Evolutionary conservation across 768 basidiomycete genomes (phyloP).

Genomic region (Kwoniella sp.): DNA sequence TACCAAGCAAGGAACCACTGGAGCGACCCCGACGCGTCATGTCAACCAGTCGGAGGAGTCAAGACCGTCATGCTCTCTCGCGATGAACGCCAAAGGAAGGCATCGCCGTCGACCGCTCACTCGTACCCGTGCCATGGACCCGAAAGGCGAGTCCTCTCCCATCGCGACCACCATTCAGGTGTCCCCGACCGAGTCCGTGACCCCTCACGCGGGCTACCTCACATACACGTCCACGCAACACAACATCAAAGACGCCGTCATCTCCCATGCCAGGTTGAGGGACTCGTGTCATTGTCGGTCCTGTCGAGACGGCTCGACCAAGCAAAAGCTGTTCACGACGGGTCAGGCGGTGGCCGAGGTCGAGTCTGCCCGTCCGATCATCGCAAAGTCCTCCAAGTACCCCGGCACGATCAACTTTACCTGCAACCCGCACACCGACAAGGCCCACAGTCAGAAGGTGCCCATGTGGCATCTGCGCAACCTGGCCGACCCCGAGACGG

Average conservation of each 20-base stretch:
- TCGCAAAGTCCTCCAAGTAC: background rate
- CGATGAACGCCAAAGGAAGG: no score
- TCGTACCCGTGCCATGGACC: no score
- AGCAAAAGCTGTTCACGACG: constrained; percentile 53
- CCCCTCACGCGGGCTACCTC: constrained; percentile 2
- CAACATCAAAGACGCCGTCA: background rate
- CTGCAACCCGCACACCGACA: background rate
- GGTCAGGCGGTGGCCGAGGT: constrained; percentile 8
- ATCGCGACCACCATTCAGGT: no score
- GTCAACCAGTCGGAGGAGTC: no score
- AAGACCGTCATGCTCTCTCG: no score
- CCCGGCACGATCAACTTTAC: background rate
- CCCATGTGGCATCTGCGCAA: background rate
- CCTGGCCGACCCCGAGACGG: background rate
- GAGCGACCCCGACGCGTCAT: no score
- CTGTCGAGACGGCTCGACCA: constrained; percentile 72
- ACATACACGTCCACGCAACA: background rate
- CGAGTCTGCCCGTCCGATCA: background rate
- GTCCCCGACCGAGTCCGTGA: background rate
- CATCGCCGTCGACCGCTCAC: no score
- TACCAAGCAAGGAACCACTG: no score
- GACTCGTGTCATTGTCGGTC: constrained; percentile 72
- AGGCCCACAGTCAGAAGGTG: background rate
- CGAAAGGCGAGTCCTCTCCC: no score
- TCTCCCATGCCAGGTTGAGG: constrained; percentile 73